Evolutionary conservation across 805 yeast genomes (phyloP), one percentile per base, ranked within the genome.

Genomic region (Candida maesae): DNA sequence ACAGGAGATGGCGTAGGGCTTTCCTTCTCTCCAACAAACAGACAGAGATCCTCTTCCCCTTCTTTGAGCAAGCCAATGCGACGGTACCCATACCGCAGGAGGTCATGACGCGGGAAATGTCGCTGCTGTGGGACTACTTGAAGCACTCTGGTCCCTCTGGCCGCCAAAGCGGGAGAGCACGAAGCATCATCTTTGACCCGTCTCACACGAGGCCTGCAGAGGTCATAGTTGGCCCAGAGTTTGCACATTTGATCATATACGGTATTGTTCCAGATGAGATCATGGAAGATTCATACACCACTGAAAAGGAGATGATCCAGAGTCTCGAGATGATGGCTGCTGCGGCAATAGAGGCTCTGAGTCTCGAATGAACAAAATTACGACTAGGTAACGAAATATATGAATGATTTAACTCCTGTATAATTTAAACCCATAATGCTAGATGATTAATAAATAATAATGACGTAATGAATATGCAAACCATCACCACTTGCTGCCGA

Each of bases 401-500:
- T 21, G 10, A 21, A 10, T 21, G 10, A 7, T 21, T 7, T 21
- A 29, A 15, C n/a, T 29, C 32, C 32, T 29, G 17, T 29, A 29
- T 29, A 15, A 12, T 6, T 12, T 29, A 5, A 17, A n/a, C 13
- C 13, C n/a, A 15, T 14, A 28, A 28, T 28, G 31, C 31, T 16
- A 18, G n/a, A n/a, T n/a, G n/a, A n/a, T n/a, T n/a, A 28, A 28
- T 26, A 26, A 26, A 26, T n/a, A 26, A 26, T 26, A 7, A 12
- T 12, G n/a, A n/a, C n/a, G n/a, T 26, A 26, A 28, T 28, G 18
- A 6, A 28, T 6, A 28, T n/a, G 15, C 6, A 7, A 28, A 6
- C 11, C 12, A 6, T 28, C 18, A 78, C 84, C 84, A 78, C 46
- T 73, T 76, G 13, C 76, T 74, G 4, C 81, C 81, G 19, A 78